Evolutionary conservation across 805 yeast species (phyloP).

Genomic region (Candida manassasensis): DNA sequence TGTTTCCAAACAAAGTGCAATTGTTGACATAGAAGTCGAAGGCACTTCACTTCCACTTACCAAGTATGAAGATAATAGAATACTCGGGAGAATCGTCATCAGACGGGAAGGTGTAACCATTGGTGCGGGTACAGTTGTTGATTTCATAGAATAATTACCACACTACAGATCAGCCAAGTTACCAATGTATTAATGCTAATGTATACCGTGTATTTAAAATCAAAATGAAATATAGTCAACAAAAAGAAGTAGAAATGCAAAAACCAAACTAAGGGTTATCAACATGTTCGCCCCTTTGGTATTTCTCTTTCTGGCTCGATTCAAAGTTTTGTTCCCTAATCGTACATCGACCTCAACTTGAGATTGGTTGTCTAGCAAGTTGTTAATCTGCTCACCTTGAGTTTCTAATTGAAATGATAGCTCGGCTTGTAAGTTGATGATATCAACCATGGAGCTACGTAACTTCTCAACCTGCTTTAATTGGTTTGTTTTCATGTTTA

Average conservation of each 20-base stretch:
- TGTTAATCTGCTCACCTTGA: conserved; percentile 67
- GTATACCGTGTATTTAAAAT: neutral
- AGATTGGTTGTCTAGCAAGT: conserved; percentile 61
- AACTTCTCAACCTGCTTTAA: conserved; percentile 55
- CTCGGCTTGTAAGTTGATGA: conserved; percentile 70
- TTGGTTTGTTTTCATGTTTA: conserved; percentile 56
- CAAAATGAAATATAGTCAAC: conserved; percentile 28
- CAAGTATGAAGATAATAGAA: conserved; percentile 41
- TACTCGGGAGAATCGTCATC: conserved; percentile 63
- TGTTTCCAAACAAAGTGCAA: conserved; percentile 54
- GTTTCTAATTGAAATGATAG: conserved; percentile 64
- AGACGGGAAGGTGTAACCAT: conserved; percentile 67
- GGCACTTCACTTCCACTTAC: conserved; percentile 49
- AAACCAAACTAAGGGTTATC: conserved; percentile 27
- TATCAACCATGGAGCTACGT: conserved; percentile 63
- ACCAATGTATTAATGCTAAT: conserved; percentile 2
- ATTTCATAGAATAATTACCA: conserved; percentile 7
- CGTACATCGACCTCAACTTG: conserved; percentile 60
- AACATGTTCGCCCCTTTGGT: conserved; percentile 41
- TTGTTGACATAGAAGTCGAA: conserved; percentile 50
- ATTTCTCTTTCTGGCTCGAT: conserved; percentile 62
- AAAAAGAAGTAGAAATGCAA: conserved; percentile 32
- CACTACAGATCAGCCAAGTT: neutral
- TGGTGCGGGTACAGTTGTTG: conserved; percentile 55
- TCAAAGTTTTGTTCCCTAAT: conserved; percentile 67